Evolutionary conservation across 2,329 filamentous ascomycete species (phyloP).

Genomic region (Harringtonia aguacate): DNA sequence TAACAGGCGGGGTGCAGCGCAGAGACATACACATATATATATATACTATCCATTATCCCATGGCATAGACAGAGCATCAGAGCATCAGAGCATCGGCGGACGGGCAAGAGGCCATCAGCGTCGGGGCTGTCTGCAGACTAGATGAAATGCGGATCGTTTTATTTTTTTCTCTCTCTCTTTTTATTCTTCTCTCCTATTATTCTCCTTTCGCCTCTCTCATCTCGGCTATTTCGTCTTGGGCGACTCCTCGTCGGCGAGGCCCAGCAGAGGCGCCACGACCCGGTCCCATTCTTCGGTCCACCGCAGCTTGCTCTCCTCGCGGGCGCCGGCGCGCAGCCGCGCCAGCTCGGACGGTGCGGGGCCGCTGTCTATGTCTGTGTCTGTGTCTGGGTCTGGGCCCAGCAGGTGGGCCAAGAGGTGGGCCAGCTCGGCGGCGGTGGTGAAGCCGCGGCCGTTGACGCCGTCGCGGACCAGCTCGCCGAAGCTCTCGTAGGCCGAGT

Average conservation of each 20-base stretch:
- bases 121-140: too few species aligned
- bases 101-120: too few species aligned
- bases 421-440: conserved; percentile 55
- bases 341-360: conserved; percentile 35
- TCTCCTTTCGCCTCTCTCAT: too few species aligned
- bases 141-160: too few species aligned
- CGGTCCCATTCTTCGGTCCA: conserved; percentile 94
- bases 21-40: too few species aligned
- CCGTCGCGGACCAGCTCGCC: conserved; percentile 82
- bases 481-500: conserved; percentile 79
- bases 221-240: background rate
- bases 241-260: conserved; percentile 24
- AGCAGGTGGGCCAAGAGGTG: conserved; percentile 56
- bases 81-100: too few species aligned
- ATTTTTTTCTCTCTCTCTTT: background rate
- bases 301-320: conserved; percentile 60
- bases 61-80: too few species aligned
- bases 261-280: conserved; percentile 65
- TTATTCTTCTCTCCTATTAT: background rate
- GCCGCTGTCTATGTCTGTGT: too few species aligned
- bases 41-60: too few species aligned
- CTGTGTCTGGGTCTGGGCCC: too few species aligned
- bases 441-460: conserved; percentile 78
- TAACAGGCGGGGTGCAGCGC: too few species aligned
- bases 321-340: conserved; percentile 56